Conservation (phyloP, 2,329 filamentous ascomycete genomes). For the Aspergillus brunneoviolaceus region DNA sequence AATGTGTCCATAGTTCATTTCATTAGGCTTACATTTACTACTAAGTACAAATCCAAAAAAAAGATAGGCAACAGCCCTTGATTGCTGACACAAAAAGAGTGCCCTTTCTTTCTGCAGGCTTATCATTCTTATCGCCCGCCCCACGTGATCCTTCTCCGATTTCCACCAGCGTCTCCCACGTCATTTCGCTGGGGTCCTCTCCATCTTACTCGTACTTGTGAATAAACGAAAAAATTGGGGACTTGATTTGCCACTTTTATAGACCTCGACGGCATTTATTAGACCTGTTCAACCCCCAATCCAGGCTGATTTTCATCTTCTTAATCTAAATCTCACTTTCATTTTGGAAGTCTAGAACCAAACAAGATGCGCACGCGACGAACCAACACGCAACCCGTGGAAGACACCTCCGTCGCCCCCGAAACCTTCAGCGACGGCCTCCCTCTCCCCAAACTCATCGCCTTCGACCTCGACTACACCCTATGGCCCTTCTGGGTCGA, state of each 20-base stretch:
- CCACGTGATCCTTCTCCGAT: not conserved
- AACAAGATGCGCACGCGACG: conserved; percentile 37
- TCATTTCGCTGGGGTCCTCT: not conserved
- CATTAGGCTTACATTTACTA: not conserved
- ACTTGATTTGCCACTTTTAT: not conserved
- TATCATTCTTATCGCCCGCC: not conserved
- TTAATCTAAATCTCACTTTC: too few relatives aligned
- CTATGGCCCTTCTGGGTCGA: conserved; percentile 99
- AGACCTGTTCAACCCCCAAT: not conserved
- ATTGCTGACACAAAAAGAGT: not conserved
- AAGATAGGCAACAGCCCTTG: not conserved
- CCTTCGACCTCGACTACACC: conserved; percentile 97
- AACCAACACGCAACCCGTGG: conserved; percentile 35
- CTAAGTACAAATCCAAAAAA: not conserved
- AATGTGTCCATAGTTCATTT: not conserved
- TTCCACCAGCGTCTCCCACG: not conserved
- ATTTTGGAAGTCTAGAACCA: not conserved
- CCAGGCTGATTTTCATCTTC: not conserved
- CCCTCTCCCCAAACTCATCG: conserved; percentile 77
- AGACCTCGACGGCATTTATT: not conserved
- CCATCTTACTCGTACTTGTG: not conserved
- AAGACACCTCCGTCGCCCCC: conserved; percentile 44
- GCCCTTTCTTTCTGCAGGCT: not conserved
- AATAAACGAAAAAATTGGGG: too few relatives aligned
- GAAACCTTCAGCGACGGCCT: conserved; percentile 63